Base-by-base conservation (phyloP, 1,284 basidiomycete species). In the Cryptococcus amylolentus region DNA sequence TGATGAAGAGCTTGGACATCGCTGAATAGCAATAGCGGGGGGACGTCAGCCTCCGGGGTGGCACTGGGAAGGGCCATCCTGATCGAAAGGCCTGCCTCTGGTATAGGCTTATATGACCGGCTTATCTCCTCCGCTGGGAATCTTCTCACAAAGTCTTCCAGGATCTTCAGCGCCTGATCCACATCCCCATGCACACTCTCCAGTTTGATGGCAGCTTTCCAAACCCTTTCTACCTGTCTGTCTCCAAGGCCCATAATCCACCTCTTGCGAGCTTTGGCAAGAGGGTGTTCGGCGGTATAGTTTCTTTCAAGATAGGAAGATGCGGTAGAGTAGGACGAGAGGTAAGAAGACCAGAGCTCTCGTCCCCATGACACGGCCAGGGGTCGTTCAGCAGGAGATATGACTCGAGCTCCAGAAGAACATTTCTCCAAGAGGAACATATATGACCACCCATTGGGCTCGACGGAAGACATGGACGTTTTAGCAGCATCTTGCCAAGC, bases 351-450 rank as follows among this genome's bases (percentile, higher is more conserved):
- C 73, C 75, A 78, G 1, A 68, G 46, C n/a, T 56, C 52, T 35
- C 58, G 23, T 3, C 63, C 70, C 69, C 68, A 72, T 13, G 48
- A 52, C 9, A 62, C 49, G 0, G 68, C 65, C 1, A 57, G 41
- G 0, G 55, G 26, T 23, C 59, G 52, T 51, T 68, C 66, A 6
- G 42, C 48, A 16, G 63, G 60, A 3, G 55, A 42, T 0, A 62
- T 60, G 9, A 54, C 60, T 3, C 62, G 54, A 13, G 55, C 77
- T 3, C 83, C 72, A 27, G 75, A 69, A 0, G 81, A 80, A 61
- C 88, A 88, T 27, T 84, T 78, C 67, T 90, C 87, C 27, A 94
- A 77, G 0, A 86, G 83, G 52, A 86, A 83, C 16, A 87, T 75
- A 64, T 83, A 87, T 4, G 82, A 80, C 57, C 82, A 80, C 16